phyloP scores from a whole-genome alignment of 208 protist genomes.

The Acanthamoeba healyi region DNA sequence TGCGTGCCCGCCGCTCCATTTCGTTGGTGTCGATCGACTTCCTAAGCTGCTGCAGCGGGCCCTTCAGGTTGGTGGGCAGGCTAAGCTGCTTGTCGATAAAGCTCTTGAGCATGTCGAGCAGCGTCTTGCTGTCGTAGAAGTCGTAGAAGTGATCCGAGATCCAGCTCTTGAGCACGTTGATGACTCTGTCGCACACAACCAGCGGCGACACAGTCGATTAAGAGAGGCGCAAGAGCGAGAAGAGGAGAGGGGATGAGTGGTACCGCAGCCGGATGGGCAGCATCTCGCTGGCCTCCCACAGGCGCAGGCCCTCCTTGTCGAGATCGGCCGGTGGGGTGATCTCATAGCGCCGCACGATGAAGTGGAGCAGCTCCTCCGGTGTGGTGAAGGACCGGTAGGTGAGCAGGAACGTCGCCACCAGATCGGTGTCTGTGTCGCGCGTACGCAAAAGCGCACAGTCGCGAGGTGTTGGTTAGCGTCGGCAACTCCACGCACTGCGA shows the following conservation, averaged over 20 bases:
- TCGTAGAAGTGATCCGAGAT: conserved; percentile 55
- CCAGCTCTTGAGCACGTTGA: conserved; percentile 69
- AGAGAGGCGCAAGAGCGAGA: neutral
- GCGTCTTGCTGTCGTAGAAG: conserved; percentile 24
- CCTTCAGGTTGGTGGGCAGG: neutral
- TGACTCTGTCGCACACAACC: neutral
- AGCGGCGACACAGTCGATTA: neutral
- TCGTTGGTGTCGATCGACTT: conserved; percentile 46
- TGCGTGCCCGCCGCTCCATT: neutral
- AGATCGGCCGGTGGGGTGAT: conserved; percentile 18
- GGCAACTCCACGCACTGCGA: no score
- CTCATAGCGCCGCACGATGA: conserved; percentile 52
- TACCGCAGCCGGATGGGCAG: conserved; percentile 42
- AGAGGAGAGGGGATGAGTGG: neutral
- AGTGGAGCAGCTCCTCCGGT: neutral
- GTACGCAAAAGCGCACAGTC: no score
- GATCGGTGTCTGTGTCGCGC: conserved; percentile 38
- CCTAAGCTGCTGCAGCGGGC: neutral
- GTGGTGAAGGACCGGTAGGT: conserved; percentile 69
- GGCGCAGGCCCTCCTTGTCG: neutral
- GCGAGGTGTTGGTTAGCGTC: no score
- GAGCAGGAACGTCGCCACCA: conserved; percentile 78
- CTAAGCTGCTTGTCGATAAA: conserved; percentile 15
- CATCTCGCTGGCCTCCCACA: conserved; percentile 53
- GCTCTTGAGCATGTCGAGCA: conserved; percentile 42